A percentile compares a stretch with the other conserved stretches of the same genome.
Evolutionary conservation across 306 rosid species (phyloP).

Genomic region (Begonia loranthoides): DNA sequence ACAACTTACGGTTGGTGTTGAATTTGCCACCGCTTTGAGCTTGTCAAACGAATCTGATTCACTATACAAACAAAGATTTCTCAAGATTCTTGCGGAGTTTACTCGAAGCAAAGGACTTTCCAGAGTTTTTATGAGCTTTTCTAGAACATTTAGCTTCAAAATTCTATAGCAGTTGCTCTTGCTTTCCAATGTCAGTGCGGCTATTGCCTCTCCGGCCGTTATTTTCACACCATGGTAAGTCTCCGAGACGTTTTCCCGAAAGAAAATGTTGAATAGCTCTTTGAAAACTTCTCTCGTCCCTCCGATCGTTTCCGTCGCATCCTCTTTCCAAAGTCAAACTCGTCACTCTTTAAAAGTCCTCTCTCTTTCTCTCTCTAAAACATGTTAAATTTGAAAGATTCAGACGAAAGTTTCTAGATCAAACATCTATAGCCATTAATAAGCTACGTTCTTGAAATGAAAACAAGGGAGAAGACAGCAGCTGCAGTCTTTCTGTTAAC

Average conservation of each 20-base stretch:
- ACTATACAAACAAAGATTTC: slow-evolving; percentile 62
- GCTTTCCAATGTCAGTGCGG: slow-evolving; percentile 82
- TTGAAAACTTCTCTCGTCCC: slow-evolving; percentile 85
- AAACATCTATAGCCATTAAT: no score
- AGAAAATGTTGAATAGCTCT: slow-evolving; percentile 58
- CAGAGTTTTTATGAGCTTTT: slow-evolving; percentile 41
- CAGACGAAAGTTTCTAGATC: no score
- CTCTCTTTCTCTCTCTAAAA: no score
- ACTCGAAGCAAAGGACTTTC: slow-evolving; percentile 43
- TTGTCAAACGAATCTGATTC: slow-evolving; percentile 42
- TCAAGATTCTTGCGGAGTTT: slow-evolving; percentile 63
- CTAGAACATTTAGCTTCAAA: slow-evolving; percentile 36
- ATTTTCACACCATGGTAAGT: slow-evolving; percentile 23
- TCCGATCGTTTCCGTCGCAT: slow-evolving; percentile 71
- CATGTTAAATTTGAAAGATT: no score
- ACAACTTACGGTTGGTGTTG: slow-evolving; percentile 71
- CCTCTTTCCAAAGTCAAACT: slow-evolving; percentile 62
- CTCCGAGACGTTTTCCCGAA: slow-evolving; percentile 25
- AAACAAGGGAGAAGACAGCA: no score
- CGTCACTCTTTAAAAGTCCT: no score
- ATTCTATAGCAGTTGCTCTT: slow-evolving; percentile 50
- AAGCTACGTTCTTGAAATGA: no score
- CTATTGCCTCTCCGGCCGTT: slow-evolving; percentile 90
- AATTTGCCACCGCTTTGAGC: slow-evolving; percentile 37
- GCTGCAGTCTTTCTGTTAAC: no score